These are phyloP conservation scores for Logfia minima DNA, from an alignment of 129 eudicot genomes.

Conservation along the genomic window DNA sequence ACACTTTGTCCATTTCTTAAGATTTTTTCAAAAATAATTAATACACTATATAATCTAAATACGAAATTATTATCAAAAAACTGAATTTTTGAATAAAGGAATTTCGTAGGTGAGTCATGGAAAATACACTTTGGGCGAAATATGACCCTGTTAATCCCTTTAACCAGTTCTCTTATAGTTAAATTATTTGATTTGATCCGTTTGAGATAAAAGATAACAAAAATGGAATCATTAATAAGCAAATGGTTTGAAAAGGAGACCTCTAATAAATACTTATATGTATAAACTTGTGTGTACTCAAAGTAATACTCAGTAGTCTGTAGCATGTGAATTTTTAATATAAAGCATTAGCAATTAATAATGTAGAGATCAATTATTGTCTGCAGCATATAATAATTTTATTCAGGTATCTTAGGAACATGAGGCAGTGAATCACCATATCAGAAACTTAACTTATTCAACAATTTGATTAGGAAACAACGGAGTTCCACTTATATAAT, in stretches of 20 bases:
- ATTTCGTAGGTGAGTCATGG: background rate
- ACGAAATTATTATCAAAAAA: background rate
- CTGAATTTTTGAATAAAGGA: background rate
- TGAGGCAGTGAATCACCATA: slow-evolving; percentile 10
- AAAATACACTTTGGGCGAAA: too few relatives aligned
- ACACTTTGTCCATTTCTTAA: background rate
- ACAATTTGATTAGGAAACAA: background rate
- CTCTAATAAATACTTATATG: background rate
- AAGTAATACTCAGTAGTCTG: background rate
- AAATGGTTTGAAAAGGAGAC: background rate
- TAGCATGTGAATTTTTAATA: background rate
- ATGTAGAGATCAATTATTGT: slow-evolving; percentile 6
- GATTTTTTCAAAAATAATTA: too few relatives aligned
- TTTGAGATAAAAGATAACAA: background rate
- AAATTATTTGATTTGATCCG: background rate
- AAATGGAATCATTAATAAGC: background rate
- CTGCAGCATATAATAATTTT: background rate
- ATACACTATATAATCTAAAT: background rate
- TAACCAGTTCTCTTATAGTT: background rate
- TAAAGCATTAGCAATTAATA: background rate
- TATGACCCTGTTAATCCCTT: background rate
- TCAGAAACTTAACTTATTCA: background rate
- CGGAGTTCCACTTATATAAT: background rate
- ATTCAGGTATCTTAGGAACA: background rate
- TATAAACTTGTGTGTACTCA: background rate